Percentiles rank a stretch among this genome's conserved stretches.
Conservation (phyloP, 331 rosid genomes). For the Arachis monticola region DNA sequence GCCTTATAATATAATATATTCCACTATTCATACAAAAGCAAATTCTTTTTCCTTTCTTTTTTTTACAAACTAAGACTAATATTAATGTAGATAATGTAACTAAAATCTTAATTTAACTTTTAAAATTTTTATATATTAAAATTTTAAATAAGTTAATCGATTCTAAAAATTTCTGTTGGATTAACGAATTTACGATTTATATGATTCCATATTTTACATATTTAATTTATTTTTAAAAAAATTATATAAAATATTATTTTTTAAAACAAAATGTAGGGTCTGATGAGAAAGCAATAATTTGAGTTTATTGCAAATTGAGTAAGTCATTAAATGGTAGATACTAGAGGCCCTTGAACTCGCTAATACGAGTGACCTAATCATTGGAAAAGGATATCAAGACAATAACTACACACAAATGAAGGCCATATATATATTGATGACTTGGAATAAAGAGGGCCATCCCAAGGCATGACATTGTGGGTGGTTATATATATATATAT, state of each 20-base stretch:
- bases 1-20: too few species aligned
- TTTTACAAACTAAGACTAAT: background rate
- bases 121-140: too few species aligned
- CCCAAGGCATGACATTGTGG: constrained; percentile 18
- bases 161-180: too few species aligned
- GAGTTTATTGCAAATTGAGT: constrained; percentile 4
- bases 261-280: background rate
- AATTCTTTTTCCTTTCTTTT: too few species aligned
- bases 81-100: too few species aligned
- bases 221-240: too few species aligned
- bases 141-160: too few species aligned
- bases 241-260: too few species aligned
- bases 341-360: background rate
- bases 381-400: constrained; percentile 43
- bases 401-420: constrained; percentile 33
- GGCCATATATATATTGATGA: constrained; percentile 35
- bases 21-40: too few species aligned
- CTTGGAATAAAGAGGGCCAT: constrained; percentile 39
- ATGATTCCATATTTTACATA: too few species aligned
- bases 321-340: constrained; percentile 1
- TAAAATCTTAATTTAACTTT: too few species aligned
- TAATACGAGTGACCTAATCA: constrained; percentile 34
- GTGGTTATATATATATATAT: background rate
- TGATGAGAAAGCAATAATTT: constrained; percentile 15
- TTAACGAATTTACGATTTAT: too few species aligned